phyloP scores from a whole-genome alignment of 1,284 basidiomycete species.

The Trametes pubescens region DNA sequence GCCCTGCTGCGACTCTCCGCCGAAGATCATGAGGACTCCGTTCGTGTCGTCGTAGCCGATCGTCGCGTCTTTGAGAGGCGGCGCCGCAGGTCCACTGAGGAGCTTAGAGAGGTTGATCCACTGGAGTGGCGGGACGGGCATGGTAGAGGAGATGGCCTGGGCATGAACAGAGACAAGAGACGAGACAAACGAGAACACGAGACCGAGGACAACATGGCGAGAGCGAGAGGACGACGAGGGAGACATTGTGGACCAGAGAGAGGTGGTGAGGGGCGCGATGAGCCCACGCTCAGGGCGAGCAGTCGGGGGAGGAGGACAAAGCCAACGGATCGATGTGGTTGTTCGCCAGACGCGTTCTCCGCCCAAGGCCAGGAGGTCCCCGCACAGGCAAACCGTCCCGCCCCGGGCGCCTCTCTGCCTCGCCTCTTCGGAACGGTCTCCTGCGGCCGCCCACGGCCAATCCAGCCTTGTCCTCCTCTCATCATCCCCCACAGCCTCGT shows the following conservation, averaged over 20 bases:
- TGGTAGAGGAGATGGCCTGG: conserved; percentile 47
- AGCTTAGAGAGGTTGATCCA: conserved; percentile 76
- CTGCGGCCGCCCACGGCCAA: conserved; percentile 15
- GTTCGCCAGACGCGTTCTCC: conserved; percentile 31
- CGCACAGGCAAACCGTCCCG: background rate
- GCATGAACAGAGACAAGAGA: conserved; percentile 34
- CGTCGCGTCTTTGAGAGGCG: conserved; percentile 73
- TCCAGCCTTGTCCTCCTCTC: background rate
- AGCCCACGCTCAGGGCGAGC: conserved; percentile 41
- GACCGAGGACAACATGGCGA: conserved; percentile 35
- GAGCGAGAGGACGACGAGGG: conserved; percentile 19
- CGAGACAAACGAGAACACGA: conserved; percentile 38
- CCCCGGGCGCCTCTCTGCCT: conserved; percentile 21
- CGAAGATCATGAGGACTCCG: conserved; percentile 73
- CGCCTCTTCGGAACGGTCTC: conserved; percentile 20
- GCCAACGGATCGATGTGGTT: conserved; percentile 36
- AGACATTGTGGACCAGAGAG: conserved; percentile 29
- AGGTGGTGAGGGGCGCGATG: conserved; percentile 24
- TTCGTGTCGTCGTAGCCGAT: conserved; percentile 61
- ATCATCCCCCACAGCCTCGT: conserved; percentile 10
- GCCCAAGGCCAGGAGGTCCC: conserved; percentile 6
- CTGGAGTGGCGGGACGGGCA: conserved; percentile 49
- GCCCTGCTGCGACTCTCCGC: conserved; percentile 73
- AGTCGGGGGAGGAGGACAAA: conserved; percentile 31
- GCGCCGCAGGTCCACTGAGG: conserved; percentile 61